Percentiles rank a stretch among this genome's conserved stretches.
Conservation (phyloP, 306 rosid species). For the Elaeagnus macrophylla region DNA sequence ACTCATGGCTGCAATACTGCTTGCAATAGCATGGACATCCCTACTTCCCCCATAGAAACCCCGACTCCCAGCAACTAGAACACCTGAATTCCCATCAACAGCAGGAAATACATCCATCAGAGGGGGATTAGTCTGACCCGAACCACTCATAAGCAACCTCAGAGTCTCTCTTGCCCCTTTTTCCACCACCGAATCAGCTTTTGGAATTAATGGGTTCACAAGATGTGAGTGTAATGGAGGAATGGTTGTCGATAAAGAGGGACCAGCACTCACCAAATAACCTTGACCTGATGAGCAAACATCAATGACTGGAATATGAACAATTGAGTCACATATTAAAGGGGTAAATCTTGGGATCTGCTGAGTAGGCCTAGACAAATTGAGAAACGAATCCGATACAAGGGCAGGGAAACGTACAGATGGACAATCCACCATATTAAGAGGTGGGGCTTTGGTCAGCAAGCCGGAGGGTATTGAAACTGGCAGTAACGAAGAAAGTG, state of each 20-base stretch:
- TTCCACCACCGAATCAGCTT: slow-evolving; percentile 64
- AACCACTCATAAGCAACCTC: slow-evolving; percentile 67
- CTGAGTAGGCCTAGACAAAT: slow-evolving; percentile 60
- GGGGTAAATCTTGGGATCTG: slow-evolving; percentile 89
- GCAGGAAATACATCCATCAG: slow-evolving; percentile 58
- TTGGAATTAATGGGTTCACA: slow-evolving; percentile 61
- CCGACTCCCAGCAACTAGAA: slow-evolving; percentile 69
- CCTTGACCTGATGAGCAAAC: slow-evolving; percentile 93
- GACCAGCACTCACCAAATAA: slow-evolving; percentile 86
- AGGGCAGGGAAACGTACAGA: slow-evolving; percentile 56
- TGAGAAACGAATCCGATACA: slow-evolving; percentile 62
- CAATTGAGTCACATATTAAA: slow-evolving; percentile 84
- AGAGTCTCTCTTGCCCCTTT: slow-evolving; percentile 92
- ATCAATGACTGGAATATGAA: slow-evolving; percentile 82
- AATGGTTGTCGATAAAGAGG: slow-evolving; percentile 60
- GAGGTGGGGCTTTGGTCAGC: slow-evolving; percentile 49
- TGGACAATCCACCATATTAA: slow-evolving; percentile 35
- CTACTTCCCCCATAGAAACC: slow-evolving; percentile 65
- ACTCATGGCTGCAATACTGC: slow-evolving; percentile 80
- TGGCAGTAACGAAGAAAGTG: slow-evolving; percentile 63
- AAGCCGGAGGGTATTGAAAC: slow-evolving; percentile 40
- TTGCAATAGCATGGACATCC: slow-evolving; percentile 62
- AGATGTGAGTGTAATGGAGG: slow-evolving; percentile 64
- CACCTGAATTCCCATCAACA: slow-evolving; percentile 33
- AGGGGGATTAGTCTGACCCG: slow-evolving; percentile 58